phyloP scores from a whole-genome alignment of 2,329 filamentous ascomycete species.

The Colletotrichum sansevieriae region DNA sequence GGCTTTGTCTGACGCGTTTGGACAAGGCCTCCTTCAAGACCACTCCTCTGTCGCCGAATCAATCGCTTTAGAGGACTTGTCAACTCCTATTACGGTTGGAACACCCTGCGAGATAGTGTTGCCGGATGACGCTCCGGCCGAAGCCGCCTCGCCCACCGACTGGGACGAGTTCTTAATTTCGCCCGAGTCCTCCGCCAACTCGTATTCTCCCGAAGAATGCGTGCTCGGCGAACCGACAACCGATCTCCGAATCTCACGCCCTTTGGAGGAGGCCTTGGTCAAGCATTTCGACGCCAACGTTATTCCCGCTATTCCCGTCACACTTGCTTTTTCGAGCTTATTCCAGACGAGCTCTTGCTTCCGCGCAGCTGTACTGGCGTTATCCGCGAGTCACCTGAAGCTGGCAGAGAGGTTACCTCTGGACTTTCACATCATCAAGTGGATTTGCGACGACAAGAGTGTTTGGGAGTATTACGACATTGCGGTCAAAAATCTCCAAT shows the following conservation, averaged over 20 bases:
- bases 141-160: neutral
- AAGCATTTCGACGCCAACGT: constrained; percentile 32
- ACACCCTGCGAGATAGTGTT: neutral
- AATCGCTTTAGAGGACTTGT: neutral
- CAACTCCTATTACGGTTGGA: neutral
- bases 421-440: neutral
- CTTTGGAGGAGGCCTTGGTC: constrained; percentile 23
- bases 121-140: neutral
- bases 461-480: constrained; percentile 28
- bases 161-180: constrained; percentile 31
- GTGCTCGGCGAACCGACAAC: neutral
- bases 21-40: neutral
- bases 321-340: constrained; percentile 19
- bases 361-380: constrained; percentile 21
- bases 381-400: constrained; percentile 29
- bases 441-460: constrained; percentile 17
- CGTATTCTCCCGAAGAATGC: neutral
- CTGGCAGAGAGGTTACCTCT: constrained; percentile 1
- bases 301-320: constrained; percentile 17
- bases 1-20: constrained; percentile 11
- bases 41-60: no score
- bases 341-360: constrained; percentile 30
- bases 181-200: neutral
- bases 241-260: constrained; percentile 19
- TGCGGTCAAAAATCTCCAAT: constrained; percentile 23